Base-by-base conservation (phyloP, 495 filamentous ascomycete genomes). In the Parathielavia appendiculata region DNA sequence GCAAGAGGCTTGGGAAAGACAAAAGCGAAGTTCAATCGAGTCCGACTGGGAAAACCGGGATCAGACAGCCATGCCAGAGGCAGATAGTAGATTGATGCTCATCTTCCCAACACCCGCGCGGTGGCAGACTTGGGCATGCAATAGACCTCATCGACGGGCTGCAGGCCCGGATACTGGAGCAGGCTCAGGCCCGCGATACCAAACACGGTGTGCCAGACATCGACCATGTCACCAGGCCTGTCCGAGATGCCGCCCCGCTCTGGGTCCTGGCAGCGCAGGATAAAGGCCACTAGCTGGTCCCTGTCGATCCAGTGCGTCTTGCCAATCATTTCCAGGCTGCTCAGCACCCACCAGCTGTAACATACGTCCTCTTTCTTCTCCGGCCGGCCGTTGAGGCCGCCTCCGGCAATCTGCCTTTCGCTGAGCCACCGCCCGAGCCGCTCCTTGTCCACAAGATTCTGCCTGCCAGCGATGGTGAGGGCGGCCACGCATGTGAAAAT, bases 361-460 rank as follows among this genome's bases (percentile, higher is more conserved):
- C 93, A 98, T 8, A 95, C 91, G 75, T 98, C 95, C 70, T 92
- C 91, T 52, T 91, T 75, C 75, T 98, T 98, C 74, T 97, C 95
- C 1, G 93, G 93, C 50, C 93, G 81, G 4, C 93, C 93, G 66
- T 97, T 98, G 32, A 98, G 74, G 5, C 93, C 93, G 35, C 95
- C 95, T 23, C 84, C 86, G 10, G 89, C 81, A 14, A 95, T 75
- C 66, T 98, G 93, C 34, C 93, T 78, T 71, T 98, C 93, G 72
- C 91, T 93, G 30, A 98, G 81, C 93, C 93, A 98, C 19, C 83
- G 80, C 1, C 86, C 92, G 2, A 97, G 74, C 44, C 86, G 86
- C 66, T 92, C 89, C 58, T 75, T 81, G 65, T 96, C 84, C 32
- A 95, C 83, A n/a, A 92, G 72, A 66, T 97, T 92, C 34, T 96